Conservation (phyloP, 2,329 filamentous ascomycete species). For the Ilyonectria robusta region DNA sequence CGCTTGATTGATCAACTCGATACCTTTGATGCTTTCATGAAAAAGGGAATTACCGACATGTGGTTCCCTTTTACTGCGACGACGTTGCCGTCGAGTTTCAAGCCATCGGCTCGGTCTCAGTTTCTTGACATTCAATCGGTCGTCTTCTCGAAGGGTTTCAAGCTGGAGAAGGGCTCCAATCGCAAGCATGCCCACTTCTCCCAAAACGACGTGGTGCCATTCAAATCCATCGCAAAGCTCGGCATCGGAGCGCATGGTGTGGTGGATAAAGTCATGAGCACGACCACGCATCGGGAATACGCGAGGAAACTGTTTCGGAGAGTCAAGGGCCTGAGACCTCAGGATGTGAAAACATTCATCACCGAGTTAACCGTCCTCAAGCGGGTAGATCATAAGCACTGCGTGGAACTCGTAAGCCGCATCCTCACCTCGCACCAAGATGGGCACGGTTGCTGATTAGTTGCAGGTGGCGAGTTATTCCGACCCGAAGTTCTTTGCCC, state of each 20-base stretch:
- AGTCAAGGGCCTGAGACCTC: background rate
- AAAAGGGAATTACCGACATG: background rate
- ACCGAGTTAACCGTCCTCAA: slow-evolving; percentile 1
- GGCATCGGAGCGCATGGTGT: background rate
- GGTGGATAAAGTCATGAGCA: slow-evolving; percentile 12
- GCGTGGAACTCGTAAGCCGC: slow-evolving; percentile 1
- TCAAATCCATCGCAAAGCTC: background rate
- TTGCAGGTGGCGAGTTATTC: slow-evolving; percentile 6
- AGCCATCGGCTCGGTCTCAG: background rate
- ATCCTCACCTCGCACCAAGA: too few relatives aligned
- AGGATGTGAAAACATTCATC: slow-evolving; percentile 2
- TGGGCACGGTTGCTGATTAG: background rate
- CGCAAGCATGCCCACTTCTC: slow-evolving; percentile 4
- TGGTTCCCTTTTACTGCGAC: background rate
- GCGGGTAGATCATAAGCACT: slow-evolving; percentile 3
- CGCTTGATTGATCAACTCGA: slow-evolving; percentile 4
- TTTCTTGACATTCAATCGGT: slow-evolving; percentile 1
- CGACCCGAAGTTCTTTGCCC: slow-evolving; percentile 5
- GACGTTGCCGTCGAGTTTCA: background rate
- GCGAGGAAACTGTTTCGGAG: background rate
- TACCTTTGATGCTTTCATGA: background rate
- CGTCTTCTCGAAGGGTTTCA: slow-evolving; percentile 4
- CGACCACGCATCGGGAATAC: background rate
- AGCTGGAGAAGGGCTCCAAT: background rate
- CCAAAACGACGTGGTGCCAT: background rate